phyloP scores from a whole-genome alignment of 2,329 filamentous ascomycete species.

The Aureobasidium sp. region DNA sequence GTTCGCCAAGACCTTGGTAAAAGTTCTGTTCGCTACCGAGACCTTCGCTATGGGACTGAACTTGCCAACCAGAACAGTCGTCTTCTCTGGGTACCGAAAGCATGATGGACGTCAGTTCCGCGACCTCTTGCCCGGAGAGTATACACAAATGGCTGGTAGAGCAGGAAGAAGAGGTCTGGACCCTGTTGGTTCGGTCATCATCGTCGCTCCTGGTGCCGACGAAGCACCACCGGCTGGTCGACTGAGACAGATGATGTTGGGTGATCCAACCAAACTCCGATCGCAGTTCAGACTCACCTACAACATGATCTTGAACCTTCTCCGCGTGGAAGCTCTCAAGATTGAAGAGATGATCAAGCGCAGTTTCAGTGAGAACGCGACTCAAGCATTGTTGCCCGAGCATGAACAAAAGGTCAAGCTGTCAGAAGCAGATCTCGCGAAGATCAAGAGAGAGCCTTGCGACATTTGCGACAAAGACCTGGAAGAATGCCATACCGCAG shows the following conservation, averaged over 20 bases:
- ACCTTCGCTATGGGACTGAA: slow-evolving; percentile 99
- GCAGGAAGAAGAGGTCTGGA: slow-evolving; percentile 90
- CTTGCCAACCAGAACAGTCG: slow-evolving; percentile 87
- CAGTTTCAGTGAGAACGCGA: slow-evolving; percentile 96
- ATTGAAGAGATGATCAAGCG: slow-evolving; percentile 99
- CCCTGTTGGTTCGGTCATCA: slow-evolving; percentile 86
- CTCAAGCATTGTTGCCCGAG: slow-evolving; percentile 85
- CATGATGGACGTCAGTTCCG: slow-evolving; percentile 89
- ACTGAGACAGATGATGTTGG: slow-evolving; percentile 87
- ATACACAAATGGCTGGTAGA: slow-evolving; percentile 96
- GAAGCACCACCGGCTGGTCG: slow-evolving; percentile 81
- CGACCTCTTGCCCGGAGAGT: slow-evolving; percentile 87
- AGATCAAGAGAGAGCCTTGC: slow-evolving; percentile 80
- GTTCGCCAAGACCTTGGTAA: slow-evolving; percentile 90
- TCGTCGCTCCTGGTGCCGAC: slow-evolving; percentile 71
- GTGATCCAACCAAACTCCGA: slow-evolving; percentile 86
- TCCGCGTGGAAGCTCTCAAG: slow-evolving; percentile 91
- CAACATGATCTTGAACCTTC: slow-evolving; percentile 96
- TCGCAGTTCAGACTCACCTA: slow-evolving; percentile 97
- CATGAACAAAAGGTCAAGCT: slow-evolving; percentile 91
- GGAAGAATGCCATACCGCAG: slow-evolving; percentile 70
- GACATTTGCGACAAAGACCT: slow-evolving; percentile 72
- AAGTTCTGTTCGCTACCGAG: slow-evolving; percentile 94
- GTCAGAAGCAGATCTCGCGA: slow-evolving; percentile 83
- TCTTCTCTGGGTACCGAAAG: slow-evolving; percentile 95